Percentiles rank a stretch among this genome's conserved stretches.
Evolutionary conservation across 2,329 filamentous ascomycete species (phyloP).

Genomic region (Cladosporium phlei): DNA sequence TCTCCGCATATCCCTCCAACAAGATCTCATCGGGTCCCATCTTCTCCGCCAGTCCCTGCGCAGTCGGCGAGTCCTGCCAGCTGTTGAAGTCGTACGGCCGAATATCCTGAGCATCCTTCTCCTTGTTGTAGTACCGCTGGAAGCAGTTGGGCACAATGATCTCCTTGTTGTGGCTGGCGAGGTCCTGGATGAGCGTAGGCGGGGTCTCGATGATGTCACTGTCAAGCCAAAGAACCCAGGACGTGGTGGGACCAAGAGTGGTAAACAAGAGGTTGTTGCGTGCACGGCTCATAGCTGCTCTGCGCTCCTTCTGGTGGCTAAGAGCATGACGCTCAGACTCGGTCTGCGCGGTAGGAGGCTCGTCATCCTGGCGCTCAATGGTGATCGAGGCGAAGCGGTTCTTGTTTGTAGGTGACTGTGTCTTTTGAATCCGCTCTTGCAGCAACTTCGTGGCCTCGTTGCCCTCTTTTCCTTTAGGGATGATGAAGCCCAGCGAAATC

Average conservation of each 20-base stretch:
- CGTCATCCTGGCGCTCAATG: constrained; percentile 92
- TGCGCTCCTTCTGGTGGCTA: constrained; percentile 77
- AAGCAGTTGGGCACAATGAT: constrained; percentile 94
- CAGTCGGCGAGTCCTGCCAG: constrained; percentile 85
- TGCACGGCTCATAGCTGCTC: constrained; percentile 87
- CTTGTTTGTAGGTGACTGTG: constrained; percentile 75
- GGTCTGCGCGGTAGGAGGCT: constrained; percentile 77
- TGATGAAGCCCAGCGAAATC: constrained; percentile 92
- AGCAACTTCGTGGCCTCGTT: constrained; percentile 78
- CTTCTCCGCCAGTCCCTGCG: constrained; percentile 66
- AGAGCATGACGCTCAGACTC: constrained; percentile 90
- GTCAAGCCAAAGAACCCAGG: constrained; percentile 97
- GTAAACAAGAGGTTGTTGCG: constrained; percentile 94
- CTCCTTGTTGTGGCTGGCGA: constrained; percentile 81
- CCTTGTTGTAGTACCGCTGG: constrained; percentile 68
- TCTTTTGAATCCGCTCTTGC: constrained; percentile 78
- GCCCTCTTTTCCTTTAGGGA: constrained; percentile 88
- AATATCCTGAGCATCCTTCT: constrained; percentile 67
- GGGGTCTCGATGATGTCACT: constrained; percentile 88
- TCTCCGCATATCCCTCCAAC: constrained; percentile 86
- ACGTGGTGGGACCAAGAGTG: constrained; percentile 81
- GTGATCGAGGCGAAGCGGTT: constrained; percentile 88
- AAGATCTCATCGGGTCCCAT: constrained; percentile 92
- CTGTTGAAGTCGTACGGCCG: constrained; percentile 96
- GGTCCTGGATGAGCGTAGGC: constrained; percentile 78